phyloP scores from a whole-genome alignment of 345 rosid genomes.

The Citropsis articulata region DNA sequence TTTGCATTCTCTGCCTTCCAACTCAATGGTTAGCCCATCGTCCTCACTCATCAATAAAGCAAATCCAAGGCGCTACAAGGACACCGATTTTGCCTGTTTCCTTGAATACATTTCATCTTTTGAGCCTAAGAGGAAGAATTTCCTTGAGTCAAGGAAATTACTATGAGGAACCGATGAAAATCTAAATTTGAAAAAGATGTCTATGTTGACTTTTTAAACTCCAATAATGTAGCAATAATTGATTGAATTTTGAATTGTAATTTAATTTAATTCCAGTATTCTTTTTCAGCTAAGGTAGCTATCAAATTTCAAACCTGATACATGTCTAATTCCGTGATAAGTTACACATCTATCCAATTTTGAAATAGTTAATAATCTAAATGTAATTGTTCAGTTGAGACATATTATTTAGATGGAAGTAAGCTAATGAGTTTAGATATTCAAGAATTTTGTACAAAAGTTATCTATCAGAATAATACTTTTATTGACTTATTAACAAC shows the following conservation, averaged over 20 bases:
- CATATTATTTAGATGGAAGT: no score
- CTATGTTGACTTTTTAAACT: not conserved
- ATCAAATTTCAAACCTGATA: no score
- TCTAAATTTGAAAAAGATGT: no score
- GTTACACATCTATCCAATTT: no score
- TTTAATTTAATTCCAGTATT: not conserved
- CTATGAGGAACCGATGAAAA: not conserved
- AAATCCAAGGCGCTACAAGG: slow-evolving; percentile 56
- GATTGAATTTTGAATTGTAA: not conserved
- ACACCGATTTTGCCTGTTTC: slow-evolving; percentile 66
- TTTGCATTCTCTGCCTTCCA: slow-evolving; percentile 55
- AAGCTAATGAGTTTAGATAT: no score
- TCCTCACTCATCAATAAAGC: slow-evolving; percentile 40
- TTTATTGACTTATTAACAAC: no score
- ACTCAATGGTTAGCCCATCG: slow-evolving; percentile 42
- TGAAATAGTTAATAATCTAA: no score
- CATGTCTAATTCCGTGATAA: no score
- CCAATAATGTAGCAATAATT: slow-evolving; percentile 3
- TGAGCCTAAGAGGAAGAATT: slow-evolving; percentile 74
- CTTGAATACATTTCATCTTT: slow-evolving; percentile 58
- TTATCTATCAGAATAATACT: no score
- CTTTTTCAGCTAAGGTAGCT: not conserved
- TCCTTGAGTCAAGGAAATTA: slow-evolving; percentile 71
- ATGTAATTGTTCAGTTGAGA: no score
- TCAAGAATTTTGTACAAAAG: no score